Conservation (phyloP, 306 rosid species). For the Neltuma alba region DNA sequence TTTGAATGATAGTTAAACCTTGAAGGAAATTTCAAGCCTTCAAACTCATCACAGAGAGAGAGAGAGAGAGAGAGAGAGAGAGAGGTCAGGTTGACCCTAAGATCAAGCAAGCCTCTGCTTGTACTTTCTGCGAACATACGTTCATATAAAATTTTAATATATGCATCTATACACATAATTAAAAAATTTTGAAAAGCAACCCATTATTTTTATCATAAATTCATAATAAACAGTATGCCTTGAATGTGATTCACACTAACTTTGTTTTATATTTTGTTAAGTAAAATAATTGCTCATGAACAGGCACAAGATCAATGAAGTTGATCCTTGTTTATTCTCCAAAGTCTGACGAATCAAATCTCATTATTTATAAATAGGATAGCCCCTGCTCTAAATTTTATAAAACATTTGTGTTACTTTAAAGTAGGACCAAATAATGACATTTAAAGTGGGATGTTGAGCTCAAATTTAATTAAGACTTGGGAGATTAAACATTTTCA, state of each 20-base stretch:
- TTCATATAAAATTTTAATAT: neutral
- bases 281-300: neutral
- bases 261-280: neutral
- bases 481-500: too few relatives aligned
- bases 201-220: neutral
- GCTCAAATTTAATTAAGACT: neutral
- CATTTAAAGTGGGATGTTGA: neutral
- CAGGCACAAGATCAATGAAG: neutral
- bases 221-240: neutral
- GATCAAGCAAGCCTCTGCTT: constrained; percentile 4
- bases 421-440: neutral
- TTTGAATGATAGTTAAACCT: constrained; percentile 11
- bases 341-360: neutral
- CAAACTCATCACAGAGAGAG: too few relatives aligned
- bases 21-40: neutral
- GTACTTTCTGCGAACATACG: neutral
- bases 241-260: neutral
- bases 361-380: neutral
- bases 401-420: neutral
- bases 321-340: neutral
- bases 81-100: constrained; percentile 28
- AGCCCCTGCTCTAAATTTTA: neutral
- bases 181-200: neutral
- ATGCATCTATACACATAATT: neutral
- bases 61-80: neutral